phyloP scores from a whole-genome alignment of 805 yeast species.

The Candida peoriensis region DNA sequence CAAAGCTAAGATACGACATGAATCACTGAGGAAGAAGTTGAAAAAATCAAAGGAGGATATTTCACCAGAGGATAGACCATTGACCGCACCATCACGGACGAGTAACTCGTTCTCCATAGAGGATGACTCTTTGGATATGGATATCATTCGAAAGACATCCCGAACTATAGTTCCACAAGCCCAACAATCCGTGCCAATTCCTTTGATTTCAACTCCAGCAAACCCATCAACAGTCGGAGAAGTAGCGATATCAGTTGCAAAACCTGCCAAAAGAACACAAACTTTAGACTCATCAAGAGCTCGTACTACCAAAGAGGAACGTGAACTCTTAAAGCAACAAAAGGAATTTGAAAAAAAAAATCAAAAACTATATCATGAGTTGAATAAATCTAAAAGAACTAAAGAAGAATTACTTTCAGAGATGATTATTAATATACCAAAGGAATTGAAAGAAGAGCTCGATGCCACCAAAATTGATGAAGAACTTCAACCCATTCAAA shows the following conservation, averaged over 20 bases:
- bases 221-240: background rate
- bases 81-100: too few species aligned
- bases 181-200: too few species aligned
- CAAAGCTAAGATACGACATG: background rate
- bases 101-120: too few species aligned
- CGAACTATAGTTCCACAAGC: too few species aligned
- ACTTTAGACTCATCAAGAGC: slow-evolving; percentile 4
- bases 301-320: slow-evolving; percentile 7
- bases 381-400: slow-evolving; percentile 35
- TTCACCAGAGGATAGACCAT: too few species aligned
- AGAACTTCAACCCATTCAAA: slow-evolving; percentile 31
- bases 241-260: background rate
- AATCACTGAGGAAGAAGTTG: background rate
- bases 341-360: slow-evolving; percentile 7
- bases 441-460: slow-evolving; percentile 16
- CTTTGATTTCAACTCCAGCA: too few species aligned
- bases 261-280: slow-evolving; percentile 3
- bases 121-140: too few species aligned
- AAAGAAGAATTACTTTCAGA: slow-evolving; percentile 47
- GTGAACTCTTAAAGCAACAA: slow-evolving; percentile 5
- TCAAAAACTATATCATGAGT: slow-evolving; percentile 23
- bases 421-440: slow-evolving; percentile 43
- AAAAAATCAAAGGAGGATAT: too few species aligned
- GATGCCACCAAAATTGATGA: slow-evolving; percentile 24
- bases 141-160: too few species aligned